phyloP scores from a whole-genome alignment of 257 asterid species.

The Striga asiatica region DNA sequence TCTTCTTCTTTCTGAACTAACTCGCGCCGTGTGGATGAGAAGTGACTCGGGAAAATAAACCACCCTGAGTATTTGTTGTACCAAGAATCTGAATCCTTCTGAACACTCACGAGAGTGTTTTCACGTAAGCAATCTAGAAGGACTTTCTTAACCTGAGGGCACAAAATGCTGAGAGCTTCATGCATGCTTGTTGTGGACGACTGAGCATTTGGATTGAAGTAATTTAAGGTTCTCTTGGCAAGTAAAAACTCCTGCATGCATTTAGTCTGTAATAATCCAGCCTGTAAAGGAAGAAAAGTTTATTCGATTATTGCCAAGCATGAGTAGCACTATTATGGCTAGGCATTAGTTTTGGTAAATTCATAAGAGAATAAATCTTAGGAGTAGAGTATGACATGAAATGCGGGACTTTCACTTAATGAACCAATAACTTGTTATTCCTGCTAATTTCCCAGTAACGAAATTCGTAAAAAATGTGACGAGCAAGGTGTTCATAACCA shows the following conservation, averaged over 20 bases:
- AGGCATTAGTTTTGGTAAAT: no score
- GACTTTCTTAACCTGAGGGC: slow-evolving; percentile 44
- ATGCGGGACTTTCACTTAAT: not conserved
- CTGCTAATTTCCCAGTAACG: not conserved
- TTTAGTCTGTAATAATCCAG: slow-evolving; percentile 38
- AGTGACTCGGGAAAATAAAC: slow-evolving; percentile 15
- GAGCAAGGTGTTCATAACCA: not conserved
- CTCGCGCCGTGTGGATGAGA: slow-evolving; percentile 43
- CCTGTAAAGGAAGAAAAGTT: slow-evolving; percentile 61
- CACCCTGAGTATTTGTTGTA: slow-evolving; percentile 28
- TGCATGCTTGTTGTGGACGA: slow-evolving; percentile 24
- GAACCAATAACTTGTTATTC: no score
- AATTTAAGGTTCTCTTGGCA: slow-evolving; percentile 41
- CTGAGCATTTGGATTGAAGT: slow-evolving; percentile 21
- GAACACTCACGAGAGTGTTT: no score
- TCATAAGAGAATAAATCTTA: no score
- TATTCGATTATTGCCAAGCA: no score
- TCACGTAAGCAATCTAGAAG: slow-evolving; percentile 50
- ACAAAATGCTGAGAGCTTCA: slow-evolving; percentile 19
- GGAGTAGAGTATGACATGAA: no score
- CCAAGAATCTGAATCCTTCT: slow-evolving; percentile 31
- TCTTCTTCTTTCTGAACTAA: slow-evolving; percentile 35
- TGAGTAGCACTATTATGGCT: no score
- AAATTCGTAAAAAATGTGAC: not conserved
- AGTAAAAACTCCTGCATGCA: slow-evolving; percentile 51